Conservation (phyloP, 2,329 filamentous ascomycete species). For the Colletotrichum incanum region DNA sequence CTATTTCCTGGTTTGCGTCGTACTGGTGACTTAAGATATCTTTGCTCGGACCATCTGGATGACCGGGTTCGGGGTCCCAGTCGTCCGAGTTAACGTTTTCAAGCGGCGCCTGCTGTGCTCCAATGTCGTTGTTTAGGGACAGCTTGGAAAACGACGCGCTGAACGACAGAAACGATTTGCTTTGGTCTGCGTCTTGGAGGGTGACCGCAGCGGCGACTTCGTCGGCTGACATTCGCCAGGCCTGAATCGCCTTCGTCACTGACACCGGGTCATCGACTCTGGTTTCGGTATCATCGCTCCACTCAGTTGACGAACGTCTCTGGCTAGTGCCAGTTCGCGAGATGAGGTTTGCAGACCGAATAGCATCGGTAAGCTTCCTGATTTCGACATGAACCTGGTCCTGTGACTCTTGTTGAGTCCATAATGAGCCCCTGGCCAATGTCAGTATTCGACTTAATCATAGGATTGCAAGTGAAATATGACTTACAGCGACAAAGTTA, state of each 20-base stretch:
- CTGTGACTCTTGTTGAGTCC: conserved; percentile 47
- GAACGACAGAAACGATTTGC: conserved; percentile 22
- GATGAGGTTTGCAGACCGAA: conserved; percentile 44
- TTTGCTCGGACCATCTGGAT: conserved; percentile 41
- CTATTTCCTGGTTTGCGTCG: conserved; percentile 47
- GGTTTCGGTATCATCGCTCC: conserved; percentile 41
- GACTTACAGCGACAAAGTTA: conserved; percentile 47
- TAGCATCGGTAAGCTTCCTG: conserved; percentile 46
- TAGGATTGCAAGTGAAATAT: neutral
- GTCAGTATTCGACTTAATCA: conserved; percentile 3
- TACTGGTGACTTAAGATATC: conserved; percentile 46
- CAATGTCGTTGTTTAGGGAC: neutral
- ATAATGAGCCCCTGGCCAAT: conserved; percentile 42
- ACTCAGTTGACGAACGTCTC: conserved; percentile 21
- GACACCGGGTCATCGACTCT: conserved; percentile 22
- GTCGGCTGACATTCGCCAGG: conserved; percentile 49
- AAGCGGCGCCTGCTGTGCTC: neutral
- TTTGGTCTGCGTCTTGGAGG: conserved; percentile 36
- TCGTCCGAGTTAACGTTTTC: conserved; percentile 37
- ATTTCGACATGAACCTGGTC: conserved; percentile 48
- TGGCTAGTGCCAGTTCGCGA: conserved; percentile 1
- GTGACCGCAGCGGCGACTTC: conserved; percentile 48
- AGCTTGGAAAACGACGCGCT: conserved; percentile 14
- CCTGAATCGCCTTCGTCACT: conserved; percentile 46
- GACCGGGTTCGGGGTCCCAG: conserved; percentile 49